Percentiles rank a stretch among this genome's conserved stretches.
Evolutionary conservation across 2,329 filamentous ascomycete species (phyloP).

Genomic region (Penicillium polonicum): DNA sequence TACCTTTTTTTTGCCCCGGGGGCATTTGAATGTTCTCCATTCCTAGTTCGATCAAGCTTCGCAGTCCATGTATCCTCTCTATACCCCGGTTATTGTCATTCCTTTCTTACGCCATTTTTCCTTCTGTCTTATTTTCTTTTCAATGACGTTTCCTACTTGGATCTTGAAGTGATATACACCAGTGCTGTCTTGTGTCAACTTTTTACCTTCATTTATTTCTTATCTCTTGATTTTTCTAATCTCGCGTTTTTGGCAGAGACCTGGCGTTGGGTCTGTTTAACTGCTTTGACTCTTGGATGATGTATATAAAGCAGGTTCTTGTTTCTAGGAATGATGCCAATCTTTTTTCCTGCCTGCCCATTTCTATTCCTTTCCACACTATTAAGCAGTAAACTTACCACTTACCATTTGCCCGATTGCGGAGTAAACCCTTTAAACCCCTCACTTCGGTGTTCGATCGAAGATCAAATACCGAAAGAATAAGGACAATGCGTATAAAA

Average conservation of each 20-base stretch:
- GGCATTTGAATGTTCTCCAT: conserved; percentile 6
- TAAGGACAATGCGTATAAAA: conserved; percentile 4
- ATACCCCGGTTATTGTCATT: conserved; percentile 22
- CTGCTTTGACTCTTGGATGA: conserved; percentile 13
- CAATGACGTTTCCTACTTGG: conserved; percentile 5
- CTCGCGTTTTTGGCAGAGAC: conserved; percentile 1
- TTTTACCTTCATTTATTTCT: conserved; percentile 9
- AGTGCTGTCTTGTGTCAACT: conserved; percentile 10
- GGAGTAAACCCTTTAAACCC: neutral
- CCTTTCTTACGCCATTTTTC: conserved; percentile 2
- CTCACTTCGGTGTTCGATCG: conserved; percentile 8
- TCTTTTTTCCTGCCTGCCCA: conserved; percentile 4
- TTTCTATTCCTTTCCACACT: neutral
- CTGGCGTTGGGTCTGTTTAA: conserved; percentile 13
- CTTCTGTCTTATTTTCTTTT: conserved; percentile 6
- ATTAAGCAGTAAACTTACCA: neutral
- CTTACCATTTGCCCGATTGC: neutral
- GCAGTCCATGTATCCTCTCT: conserved; percentile 17
- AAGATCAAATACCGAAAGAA: neutral
- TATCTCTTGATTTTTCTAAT: conserved; percentile 9
- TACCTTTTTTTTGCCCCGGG: conserved; percentile 2
- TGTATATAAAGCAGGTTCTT: conserved; percentile 20
- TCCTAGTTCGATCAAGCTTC: conserved; percentile 16
- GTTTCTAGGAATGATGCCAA: conserved; percentile 13
- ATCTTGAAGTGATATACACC: conserved; percentile 12